phyloP scores from a whole-genome alignment of 768 basidiomycete species.

The Inosperma sp. region DNA sequence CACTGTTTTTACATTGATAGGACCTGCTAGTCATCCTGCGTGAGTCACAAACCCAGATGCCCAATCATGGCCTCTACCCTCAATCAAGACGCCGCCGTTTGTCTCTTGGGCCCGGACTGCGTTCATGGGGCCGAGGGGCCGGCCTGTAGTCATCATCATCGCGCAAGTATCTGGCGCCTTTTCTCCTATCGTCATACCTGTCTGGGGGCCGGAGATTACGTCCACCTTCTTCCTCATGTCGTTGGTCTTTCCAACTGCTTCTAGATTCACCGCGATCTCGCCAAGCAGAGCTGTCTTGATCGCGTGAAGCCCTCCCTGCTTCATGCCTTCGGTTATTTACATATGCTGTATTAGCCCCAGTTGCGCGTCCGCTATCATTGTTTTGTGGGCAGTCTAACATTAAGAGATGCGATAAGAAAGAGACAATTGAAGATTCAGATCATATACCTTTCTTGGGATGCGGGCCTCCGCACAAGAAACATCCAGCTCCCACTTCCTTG shows the following conservation, averaged over 20 bases:
- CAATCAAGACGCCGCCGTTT: slow-evolving; percentile 59
- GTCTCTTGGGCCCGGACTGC: slow-evolving; percentile 37
- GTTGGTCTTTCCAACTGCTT: slow-evolving; percentile 7
- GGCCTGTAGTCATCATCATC: too few species aligned
- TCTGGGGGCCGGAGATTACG: slow-evolving; percentile 4
- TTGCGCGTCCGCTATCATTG: slow-evolving; percentile 21
- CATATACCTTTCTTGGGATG: slow-evolving; percentile 83
- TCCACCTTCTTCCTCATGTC: slow-evolving; percentile 4
- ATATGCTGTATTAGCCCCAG: slow-evolving; percentile 23
- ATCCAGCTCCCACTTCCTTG: slow-evolving; percentile 57
- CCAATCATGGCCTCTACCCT: slow-evolving; percentile 8
- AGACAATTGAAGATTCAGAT: slow-evolving; percentile 1
- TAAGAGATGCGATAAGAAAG: background rate
- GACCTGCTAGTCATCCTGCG: too few species aligned
- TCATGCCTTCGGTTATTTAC: slow-evolving; percentile 16
- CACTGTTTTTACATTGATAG: too few species aligned
- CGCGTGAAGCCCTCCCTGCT: slow-evolving; percentile 6
- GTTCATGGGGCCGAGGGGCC: too few species aligned
- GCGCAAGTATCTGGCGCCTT: too few species aligned
- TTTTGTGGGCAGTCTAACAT: slow-evolving; percentile 32
- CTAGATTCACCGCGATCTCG: background rate
- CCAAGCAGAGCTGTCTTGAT: slow-evolving; percentile 9
- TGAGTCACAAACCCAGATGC: too few species aligned
- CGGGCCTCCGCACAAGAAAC: slow-evolving; percentile 91
- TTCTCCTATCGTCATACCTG: slow-evolving; percentile 4